A percentile compares a stretch with the other conserved stretches of the same genome.
Conservation (phyloP, 208 protist species). For the Acanthamoeba lenticulata region DNA sequence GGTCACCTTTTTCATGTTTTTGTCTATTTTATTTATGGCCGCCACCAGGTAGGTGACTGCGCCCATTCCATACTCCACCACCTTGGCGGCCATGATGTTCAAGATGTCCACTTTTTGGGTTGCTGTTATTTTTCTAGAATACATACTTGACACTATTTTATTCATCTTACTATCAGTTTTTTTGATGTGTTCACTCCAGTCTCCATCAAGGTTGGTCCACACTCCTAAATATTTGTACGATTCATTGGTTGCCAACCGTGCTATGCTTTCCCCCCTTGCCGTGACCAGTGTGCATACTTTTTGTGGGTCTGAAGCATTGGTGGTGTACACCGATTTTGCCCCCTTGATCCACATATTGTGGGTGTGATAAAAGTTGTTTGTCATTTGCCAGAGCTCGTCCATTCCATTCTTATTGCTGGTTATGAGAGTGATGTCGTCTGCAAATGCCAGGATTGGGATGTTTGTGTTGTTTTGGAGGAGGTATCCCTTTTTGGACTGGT, state of each 20-base stretch:
- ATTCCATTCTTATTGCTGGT: not conserved
- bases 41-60: not conserved
- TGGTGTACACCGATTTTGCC: not conserved
- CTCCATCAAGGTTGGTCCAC: too few relatives aligned
- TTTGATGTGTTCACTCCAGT: not conserved
- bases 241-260: not conserved
- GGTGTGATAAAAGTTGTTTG: not conserved
- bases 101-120: not conserved
- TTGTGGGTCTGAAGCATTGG: not conserved
- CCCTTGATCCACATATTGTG: not conserved
- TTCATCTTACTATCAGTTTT: not conserved
- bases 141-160: not conserved
- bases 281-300: not conserved
- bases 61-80: not conserved
- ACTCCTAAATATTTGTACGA: not conserved
- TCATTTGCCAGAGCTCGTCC: not conserved
- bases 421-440: not conserved
- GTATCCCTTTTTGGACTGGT: not conserved
- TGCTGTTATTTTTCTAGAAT: not conserved
- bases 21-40: not conserved
- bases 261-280: not conserved
- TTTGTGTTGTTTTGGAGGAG: not conserved
- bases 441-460: not conserved
- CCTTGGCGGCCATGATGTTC: not conserved
- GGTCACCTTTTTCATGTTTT: not conserved